Conservation (phyloP, 2,329 filamentous ascomycete genomes). For the Lachnellula subtilissima region DNA sequence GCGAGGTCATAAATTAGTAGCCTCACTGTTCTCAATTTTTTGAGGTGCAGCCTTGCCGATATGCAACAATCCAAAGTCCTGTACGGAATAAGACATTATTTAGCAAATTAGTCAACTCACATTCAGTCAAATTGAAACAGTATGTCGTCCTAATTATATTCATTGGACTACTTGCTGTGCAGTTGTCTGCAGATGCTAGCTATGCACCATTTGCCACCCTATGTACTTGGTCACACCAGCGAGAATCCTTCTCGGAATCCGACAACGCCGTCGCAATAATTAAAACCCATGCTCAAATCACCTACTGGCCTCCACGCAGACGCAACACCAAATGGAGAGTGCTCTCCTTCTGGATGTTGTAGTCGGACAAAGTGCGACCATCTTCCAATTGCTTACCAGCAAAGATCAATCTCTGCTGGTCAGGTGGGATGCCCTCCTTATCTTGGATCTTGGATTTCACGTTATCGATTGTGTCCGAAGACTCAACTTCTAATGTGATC, state of each 20-base stretch:
- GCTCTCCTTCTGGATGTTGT: slow-evolving; percentile 80
- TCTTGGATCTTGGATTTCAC: slow-evolving; percentile 68
- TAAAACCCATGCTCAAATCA: slow-evolving; percentile 5
- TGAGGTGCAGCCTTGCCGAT: neutral
- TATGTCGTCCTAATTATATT: slow-evolving; percentile 1
- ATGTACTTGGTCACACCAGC: slow-evolving; percentile 13
- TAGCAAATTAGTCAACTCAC: neutral
- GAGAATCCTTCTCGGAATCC: neutral
- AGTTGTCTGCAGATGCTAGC: neutral
- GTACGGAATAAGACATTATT: neutral
- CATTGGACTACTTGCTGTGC: slow-evolving; percentile 4
- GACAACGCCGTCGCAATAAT: slow-evolving; percentile 23
- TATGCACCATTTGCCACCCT: slow-evolving; percentile 4
- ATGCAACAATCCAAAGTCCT: neutral
- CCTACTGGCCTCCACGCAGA: slow-evolving; percentile 59
- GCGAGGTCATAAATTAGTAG: no score
- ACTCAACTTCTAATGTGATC: slow-evolving; percentile 63
- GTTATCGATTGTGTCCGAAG: slow-evolving; percentile 65
- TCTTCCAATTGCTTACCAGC: slow-evolving; percentile 70
- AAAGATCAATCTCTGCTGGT: slow-evolving; percentile 67
- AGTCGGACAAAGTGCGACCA: slow-evolving; percentile 71
- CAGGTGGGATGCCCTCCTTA: slow-evolving; percentile 66
- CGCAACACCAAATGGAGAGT: slow-evolving; percentile 67
- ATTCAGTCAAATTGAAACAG: neutral
- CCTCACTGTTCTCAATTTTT: neutral